These are phyloP conservation scores for Clitoria ternatea DNA, from an alignment of 306 rosid genomes.

Conservation along the genomic window DNA sequence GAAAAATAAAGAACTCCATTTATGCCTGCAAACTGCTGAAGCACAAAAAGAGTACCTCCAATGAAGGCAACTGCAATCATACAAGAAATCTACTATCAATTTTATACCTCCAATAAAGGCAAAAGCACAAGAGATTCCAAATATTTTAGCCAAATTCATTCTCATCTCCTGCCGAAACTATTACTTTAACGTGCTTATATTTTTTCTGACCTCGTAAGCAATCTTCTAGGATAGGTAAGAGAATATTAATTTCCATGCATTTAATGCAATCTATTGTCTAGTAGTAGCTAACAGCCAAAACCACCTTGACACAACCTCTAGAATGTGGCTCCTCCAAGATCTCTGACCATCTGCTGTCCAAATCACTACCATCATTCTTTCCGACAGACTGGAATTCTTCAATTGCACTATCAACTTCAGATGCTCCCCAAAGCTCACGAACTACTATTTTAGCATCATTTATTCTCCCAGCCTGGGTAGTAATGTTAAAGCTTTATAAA, in stretches of 20 bases:
- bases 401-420: slow-evolving; percentile 72
- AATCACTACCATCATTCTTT: slow-evolving; percentile 72
- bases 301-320: slow-evolving; percentile 89
- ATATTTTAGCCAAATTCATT: slow-evolving; percentile 15
- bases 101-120: slow-evolving; percentile 17
- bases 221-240: background rate
- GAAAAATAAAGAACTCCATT: slow-evolving; percentile 93
- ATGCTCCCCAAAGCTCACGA: slow-evolving; percentile 73
- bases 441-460: slow-evolving; percentile 61
- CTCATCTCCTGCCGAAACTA: background rate
- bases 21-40: slow-evolving; percentile 91
- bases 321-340: slow-evolving; percentile 74
- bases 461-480: slow-evolving; percentile 63
- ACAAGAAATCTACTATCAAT: slow-evolving; percentile 20
- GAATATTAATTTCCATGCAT: background rate
- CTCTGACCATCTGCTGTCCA: slow-evolving; percentile 70
- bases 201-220: slow-evolving; percentile 1
- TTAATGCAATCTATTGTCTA: background rate
- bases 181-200: background rate
- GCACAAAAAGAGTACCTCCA: slow-evolving; percentile 77
- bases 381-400: slow-evolving; percentile 69
- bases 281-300: slow-evolving; percentile 33
- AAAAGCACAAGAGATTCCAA: too few relatives aligned
- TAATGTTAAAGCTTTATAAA: slow-evolving; percentile 13
- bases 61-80: slow-evolving; percentile 69